Base-by-base conservation (phyloP, 202 grass and related monocot genomes). In the Bolboschoenoplectus hybrid region DNA sequence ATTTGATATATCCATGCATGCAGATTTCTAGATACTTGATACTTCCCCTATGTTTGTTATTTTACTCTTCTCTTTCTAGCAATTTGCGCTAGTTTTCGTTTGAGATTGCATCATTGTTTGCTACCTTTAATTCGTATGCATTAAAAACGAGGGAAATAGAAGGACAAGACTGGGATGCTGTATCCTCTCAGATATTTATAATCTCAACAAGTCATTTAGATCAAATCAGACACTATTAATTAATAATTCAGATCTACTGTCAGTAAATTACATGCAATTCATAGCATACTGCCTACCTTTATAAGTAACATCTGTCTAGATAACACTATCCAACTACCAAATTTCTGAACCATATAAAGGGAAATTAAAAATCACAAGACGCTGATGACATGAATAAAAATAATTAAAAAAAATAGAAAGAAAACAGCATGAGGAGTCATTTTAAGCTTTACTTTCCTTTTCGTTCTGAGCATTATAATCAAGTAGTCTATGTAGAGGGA, bases 401-500 rank as follows among this genome's bases (percentile, higher is more conserved):
- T 40, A 56, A 55, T 16, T 16, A 68, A 68, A 11, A 13, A 32
- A 75, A 7, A 76, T 17, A 6, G 57, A n/a, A 79, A 39, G 16
- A 2, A 39, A 10, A 80, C 1, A 11, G 44, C 32, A 66, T 13
- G 63, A 85, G 11, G 64, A 86, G 35, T 74, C 14, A 69, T 63
- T 86, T 58, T 38, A 80, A 60, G 53, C 76, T 61, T 60, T 80
- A 61, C 5, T 80, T 80, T 61, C 55, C 55, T 80, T 80, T 17
- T 11, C 52, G 61, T 11, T 61, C 6, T 80, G 55, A 20, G 53
- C 53, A 43, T 90, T 78, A 2, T 65, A 88, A 82, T 85, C 63
- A 1, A 94, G 83, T 26, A 91, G 53, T 78, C 46, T 86, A 66
- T 87, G 69, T 47, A 93, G 50, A 0, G 92, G 92, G 47, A 97